Conservation (phyloP, 192 early-diverging fungal species). For the Glomus cerebriforme region DNA sequence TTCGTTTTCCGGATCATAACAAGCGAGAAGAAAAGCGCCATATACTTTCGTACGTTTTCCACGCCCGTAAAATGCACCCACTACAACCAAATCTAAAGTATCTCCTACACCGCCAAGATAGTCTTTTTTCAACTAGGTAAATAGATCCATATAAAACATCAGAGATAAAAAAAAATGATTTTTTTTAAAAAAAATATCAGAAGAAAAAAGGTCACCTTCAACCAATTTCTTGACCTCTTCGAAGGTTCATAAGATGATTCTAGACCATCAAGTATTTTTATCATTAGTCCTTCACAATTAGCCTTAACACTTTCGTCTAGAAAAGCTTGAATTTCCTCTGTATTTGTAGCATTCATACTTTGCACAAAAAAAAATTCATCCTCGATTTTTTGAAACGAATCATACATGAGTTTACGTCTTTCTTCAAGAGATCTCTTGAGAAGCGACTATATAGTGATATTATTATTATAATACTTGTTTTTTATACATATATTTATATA, state of each 20-base stretch:
- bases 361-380: conserved; percentile 91
- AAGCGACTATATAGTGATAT: conserved; percentile 56
- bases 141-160: not conserved
- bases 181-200: not conserved
- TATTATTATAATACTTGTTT: too few species aligned
- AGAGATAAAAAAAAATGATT: not conserved
- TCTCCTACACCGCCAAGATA: conserved; percentile 94
- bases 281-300: conserved; percentile 98
- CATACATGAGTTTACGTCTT: conserved; percentile 73
- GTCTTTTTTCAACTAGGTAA: conserved; percentile 84
- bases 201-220: conserved; percentile 67
- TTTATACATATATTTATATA: too few species aligned
- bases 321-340: conserved; percentile 96
- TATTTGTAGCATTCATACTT: conserved; percentile 74
- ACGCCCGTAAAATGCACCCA: conserved; percentile 90
- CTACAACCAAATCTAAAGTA: conserved; percentile 94
- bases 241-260: conserved; percentile 94
- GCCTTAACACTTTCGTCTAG: conserved; percentile 76
- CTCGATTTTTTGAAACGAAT: conserved; percentile 73
- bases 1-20: conserved; percentile 93
- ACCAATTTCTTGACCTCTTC: conserved; percentile 96
- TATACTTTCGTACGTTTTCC: conserved; percentile 97
- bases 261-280: conserved; percentile 89
- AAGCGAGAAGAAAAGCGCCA: conserved; percentile 94
- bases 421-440: conserved; percentile 72